A percentile compares a stretch with the other conserved stretches of the same genome.
phyloP scores from a whole-genome alignment of 176 grass and related monocot species.

The Chrysopogon serrulatus region DNA sequence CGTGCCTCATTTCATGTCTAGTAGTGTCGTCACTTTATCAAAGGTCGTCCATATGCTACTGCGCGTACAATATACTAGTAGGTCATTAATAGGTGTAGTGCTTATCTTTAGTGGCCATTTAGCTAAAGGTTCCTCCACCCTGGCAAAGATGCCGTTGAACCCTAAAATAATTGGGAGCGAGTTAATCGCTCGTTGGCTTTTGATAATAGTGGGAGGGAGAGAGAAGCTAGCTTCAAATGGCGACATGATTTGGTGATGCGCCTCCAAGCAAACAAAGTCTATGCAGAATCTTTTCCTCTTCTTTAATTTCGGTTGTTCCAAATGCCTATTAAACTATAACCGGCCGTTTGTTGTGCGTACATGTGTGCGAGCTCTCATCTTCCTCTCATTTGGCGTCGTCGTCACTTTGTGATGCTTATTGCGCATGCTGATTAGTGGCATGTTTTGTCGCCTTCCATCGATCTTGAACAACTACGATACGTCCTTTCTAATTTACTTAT shows the following conservation, averaged over 20 bases:
- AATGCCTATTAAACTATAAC: slow-evolving; percentile 12
- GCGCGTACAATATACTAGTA: slow-evolving; percentile 24
- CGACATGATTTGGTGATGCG: slow-evolving; percentile 54
- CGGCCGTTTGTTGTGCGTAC: background rate
- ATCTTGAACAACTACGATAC: background rate
- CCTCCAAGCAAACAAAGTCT: slow-evolving; percentile 48
- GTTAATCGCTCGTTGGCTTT: slow-evolving; percentile 16
- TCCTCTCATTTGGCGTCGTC: background rate
- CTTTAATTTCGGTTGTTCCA: background rate
- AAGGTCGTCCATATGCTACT: slow-evolving; percentile 34
- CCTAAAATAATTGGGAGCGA: slow-evolving; percentile 48
- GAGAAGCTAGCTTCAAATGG: slow-evolving; percentile 28
- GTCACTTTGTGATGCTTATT: background rate
- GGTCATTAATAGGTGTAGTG: slow-evolving; percentile 44
- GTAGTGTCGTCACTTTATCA: slow-evolving; percentile 35
- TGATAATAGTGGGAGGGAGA: slow-evolving; percentile 31
- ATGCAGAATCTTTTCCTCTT: slow-evolving; percentile 30
- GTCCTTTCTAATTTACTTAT: background rate
- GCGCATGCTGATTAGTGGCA: background rate
- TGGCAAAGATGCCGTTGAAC: slow-evolving; percentile 41
- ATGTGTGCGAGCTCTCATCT: background rate
- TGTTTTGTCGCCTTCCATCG: background rate
- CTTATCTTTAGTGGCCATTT: slow-evolving; percentile 52
- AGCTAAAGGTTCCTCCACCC: slow-evolving; percentile 36
- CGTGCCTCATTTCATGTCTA: slow-evolving; percentile 18